Evolutionary conservation across 768 basidiomycete species (phyloP), one percentile per base, ranked within the genome.

Genomic region (Mycena galopus): DNA sequence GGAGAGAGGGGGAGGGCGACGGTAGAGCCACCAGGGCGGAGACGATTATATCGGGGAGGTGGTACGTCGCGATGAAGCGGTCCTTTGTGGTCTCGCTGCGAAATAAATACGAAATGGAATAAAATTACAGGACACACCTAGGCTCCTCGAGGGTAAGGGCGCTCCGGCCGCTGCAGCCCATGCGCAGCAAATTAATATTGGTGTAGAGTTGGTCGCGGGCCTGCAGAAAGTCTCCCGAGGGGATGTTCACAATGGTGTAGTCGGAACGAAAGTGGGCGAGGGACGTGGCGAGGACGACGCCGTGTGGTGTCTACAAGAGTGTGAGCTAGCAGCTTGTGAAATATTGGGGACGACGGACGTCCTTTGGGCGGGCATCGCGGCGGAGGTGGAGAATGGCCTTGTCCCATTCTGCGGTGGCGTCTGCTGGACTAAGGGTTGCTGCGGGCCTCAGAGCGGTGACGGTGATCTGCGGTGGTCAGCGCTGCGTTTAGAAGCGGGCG

Each of bases 211-310:
- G 90, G 68, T 93, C 89, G 71, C 87, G 88, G 35, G 86, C 85
- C 44, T 87, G 86, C 23, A 88, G 85, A 81, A 91, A 93, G 79
- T 92, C 85, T 39, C 93, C 95, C 55, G 86, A 82, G 0, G 94
- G 94, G 63, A 96, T 90, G 70, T 89, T 91, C 35, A 96, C 92
- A 71, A 96, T 94, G 67, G 93, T 93, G 79, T 90, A 94, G 84
- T 96, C 94, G 2, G 94, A 95, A 66, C 93, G 93, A 79, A 96
- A 96, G 84, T 94, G 92, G 53, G 94, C 93, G 30, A 96, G 88
- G 14, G 94, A 95, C 30, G 95, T 96, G 67, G 91, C 89, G 89
- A 96, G 91, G 76, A 96, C 85, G 29, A 87, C 82, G 59, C 95
- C 95, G 64, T 90, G 82, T 17, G 87, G 85, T 12, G 91, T 94